Evolutionary conservation across 2,329 filamentous ascomycete genomes (phyloP), one percentile per base, ranked within the genome.

Genomic region (Colletotrichum incanum): DNA sequence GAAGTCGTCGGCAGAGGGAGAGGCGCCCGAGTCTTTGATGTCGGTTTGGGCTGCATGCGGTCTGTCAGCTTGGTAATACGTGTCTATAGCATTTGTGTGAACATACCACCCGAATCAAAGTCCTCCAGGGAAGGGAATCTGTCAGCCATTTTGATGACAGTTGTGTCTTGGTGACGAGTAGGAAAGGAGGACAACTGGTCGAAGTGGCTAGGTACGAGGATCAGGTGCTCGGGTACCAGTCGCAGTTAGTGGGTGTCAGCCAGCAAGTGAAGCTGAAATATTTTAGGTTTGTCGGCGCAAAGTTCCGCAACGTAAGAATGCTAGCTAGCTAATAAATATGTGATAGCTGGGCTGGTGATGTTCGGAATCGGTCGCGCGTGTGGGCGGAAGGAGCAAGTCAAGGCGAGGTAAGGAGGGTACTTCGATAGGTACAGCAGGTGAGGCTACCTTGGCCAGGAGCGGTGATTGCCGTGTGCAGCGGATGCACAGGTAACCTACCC

Each of bases 101-200:
- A 65, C 72, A 20, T 83, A 91, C 89, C 88, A 77, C 88, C 89
- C 39, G 88, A 88, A 81, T 93, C 91, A 80, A 95, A 93, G 79
- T 95, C 93, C 82, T 95, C 93, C 77, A 95, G 84, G 56, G 93
- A 94, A 77, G 93, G 93, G 82, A 95, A 95, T 78, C 92, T 87
- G 83, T 94, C 92, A 60, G 93, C 93, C 93, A 95, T 95, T 55
- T 78, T 84, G 78, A 72, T 50, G 58, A 45, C 61, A 61, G 62
- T 73, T 61, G 55, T 73, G 37, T 63, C 34, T 41, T 65, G 43
- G 64, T 67, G 61, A 63, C 18, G 45, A 31, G 31, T 14, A 55
- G 63, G 68, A 47, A 45, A 55, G 39, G 39, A 39, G 23, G 77
- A 82, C 71, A 70, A 96, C 96, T 41, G 94, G 90, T 95, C 83